These are phyloP conservation scores for Saturnispora diversa DNA, from an alignment of 805 yeast species.

Conservation along the genomic window DNA sequence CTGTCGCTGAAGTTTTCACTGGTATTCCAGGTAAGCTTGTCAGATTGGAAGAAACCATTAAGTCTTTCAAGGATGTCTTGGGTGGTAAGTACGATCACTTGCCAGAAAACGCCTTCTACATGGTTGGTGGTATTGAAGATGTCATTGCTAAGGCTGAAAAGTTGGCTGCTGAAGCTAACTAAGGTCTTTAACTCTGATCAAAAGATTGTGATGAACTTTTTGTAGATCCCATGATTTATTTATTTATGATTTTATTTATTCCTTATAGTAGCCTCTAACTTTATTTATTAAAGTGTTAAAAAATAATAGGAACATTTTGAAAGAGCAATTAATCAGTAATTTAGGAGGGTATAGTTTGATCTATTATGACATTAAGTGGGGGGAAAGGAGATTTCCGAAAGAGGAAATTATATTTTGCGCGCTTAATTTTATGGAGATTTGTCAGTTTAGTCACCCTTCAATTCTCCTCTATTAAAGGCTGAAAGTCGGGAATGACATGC, in stretches of 20 bases:
- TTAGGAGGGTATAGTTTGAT: no score
- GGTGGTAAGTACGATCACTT: constrained; percentile 98
- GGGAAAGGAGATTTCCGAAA: no score
- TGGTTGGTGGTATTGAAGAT: constrained; percentile 99
- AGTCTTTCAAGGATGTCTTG: constrained; percentile 92
- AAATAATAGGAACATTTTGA: not conserved
- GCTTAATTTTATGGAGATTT: no score
- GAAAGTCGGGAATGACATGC: no score
- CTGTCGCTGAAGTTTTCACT: constrained; percentile 99
- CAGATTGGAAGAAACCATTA: constrained; percentile 89
- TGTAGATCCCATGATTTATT: constrained; percentile 11
- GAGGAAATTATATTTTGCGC: no score
- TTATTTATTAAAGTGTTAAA: not conserved
- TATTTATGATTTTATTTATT: constrained; percentile 13
- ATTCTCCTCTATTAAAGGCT: no score
- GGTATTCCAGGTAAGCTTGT: constrained; percentile 99
- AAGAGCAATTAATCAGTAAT: no score
- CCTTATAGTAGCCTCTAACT: constrained; percentile 9
- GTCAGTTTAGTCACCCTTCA: no score
- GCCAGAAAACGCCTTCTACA: constrained; percentile 99
- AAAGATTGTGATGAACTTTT: constrained; percentile 7
- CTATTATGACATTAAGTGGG: no score
- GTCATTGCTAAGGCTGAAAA: constrained; percentile 98
- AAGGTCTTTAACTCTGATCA: constrained; percentile 21
- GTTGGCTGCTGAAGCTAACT: constrained; percentile 87